Evolutionary conservation across 352 stramenopile genomes (phyloP).

Genomic region (Pythium folliculosum): DNA sequence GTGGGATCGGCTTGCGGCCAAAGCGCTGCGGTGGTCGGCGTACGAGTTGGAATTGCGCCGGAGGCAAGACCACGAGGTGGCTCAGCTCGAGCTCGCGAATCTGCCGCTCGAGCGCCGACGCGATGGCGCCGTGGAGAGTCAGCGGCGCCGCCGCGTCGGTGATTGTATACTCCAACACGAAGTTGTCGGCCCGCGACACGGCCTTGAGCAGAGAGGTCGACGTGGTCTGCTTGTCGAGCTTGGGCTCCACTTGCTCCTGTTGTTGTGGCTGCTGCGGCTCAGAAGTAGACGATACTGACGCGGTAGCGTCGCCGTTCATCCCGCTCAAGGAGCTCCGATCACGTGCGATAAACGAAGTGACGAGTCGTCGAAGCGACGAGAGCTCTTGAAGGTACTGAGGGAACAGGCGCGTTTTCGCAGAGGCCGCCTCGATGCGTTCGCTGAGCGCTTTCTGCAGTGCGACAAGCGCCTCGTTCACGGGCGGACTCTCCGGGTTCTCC

Average conservation of each 20-base stretch:
- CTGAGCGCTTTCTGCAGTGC: slow-evolving; percentile 28
- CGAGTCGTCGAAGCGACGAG: slow-evolving; percentile 6
- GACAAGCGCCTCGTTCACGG: slow-evolving; percentile 37
- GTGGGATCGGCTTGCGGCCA: slow-evolving; percentile 51
- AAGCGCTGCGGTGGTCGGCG: slow-evolving; percentile 65
- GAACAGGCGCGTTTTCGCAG: background rate
- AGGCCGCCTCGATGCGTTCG: background rate
- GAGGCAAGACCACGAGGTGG: slow-evolving; percentile 54
- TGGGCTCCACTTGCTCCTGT: background rate
- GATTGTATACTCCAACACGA: slow-evolving; percentile 61
- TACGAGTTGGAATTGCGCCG: slow-evolving; percentile 82
- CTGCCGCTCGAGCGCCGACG: slow-evolving; percentile 60
- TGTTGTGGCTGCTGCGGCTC: background rate
- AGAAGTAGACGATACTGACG: background rate
- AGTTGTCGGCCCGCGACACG: slow-evolving; percentile 32
- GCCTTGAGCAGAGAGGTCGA: slow-evolving; percentile 5
- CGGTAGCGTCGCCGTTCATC: background rate
- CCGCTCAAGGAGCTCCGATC: slow-evolving; percentile 16
- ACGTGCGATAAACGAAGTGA: slow-evolving; percentile 22
- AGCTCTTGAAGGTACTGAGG: slow-evolving; percentile 18
- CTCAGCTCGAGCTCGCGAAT: slow-evolving; percentile 64
- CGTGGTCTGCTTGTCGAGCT: background rate
- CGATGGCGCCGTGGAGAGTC: slow-evolving; percentile 55
- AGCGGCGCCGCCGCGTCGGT: slow-evolving; percentile 49
- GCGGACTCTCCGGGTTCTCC: slow-evolving; percentile 31